Conservation (phyloP, 805 yeast genomes). For the Hyphopichia homilentoma region DNA sequence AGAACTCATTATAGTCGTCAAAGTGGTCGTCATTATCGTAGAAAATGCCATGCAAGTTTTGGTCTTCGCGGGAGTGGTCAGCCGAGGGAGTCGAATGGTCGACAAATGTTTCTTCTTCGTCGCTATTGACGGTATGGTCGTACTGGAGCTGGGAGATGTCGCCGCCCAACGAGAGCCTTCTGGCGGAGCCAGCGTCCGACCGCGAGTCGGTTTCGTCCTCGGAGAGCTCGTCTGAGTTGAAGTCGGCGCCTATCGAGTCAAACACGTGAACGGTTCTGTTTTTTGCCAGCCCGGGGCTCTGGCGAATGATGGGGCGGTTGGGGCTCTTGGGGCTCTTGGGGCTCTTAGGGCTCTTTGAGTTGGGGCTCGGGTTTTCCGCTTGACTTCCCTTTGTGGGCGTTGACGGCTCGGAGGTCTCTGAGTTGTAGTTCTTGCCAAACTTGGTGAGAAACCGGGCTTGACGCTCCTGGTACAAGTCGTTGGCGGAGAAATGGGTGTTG, state of each 20-base stretch:
- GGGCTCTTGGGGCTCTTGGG: neutral
- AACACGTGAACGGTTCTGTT: no score
- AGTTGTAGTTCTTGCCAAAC: constrained; percentile 23
- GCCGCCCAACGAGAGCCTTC: neutral
- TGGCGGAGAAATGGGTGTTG: constrained; percentile 24
- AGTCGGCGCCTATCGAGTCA: no score
- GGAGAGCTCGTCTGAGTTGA: neutral
- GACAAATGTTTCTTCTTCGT: constrained; percentile 3
- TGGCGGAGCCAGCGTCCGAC: neutral
- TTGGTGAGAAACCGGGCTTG: constrained; percentile 28
- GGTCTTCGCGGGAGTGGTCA: neutral
- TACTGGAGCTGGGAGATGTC: neutral
- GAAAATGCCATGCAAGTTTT: constrained; percentile 2
- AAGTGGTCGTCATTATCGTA: constrained; percentile 7
- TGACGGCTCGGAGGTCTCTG: constrained; percentile 10
- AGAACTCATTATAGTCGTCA: constrained; percentile 5
- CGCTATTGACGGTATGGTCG: constrained; percentile 2
- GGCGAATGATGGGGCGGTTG: neutral
- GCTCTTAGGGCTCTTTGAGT: neutral
- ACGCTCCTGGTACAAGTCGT: constrained; percentile 35
- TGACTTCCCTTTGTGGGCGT: no score
- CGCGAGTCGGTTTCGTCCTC: neutral
- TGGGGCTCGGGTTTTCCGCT: neutral
- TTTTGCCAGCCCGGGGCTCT: neutral
- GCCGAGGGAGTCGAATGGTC: constrained; percentile 4